Base-by-base conservation (phyloP, 345 rosid genomes). In the Heritiera fomes region DNA sequence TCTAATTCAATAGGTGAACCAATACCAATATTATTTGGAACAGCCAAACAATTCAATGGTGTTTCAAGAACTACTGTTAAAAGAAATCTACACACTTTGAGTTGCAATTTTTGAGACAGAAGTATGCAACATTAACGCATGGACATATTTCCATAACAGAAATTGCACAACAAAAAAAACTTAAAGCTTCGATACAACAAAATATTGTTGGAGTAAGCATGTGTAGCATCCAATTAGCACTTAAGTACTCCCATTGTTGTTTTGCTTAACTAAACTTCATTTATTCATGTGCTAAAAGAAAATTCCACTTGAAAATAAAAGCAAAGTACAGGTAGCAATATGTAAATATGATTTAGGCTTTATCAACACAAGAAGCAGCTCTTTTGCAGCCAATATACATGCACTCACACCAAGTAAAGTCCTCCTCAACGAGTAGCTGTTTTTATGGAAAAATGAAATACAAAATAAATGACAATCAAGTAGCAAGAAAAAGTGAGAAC, bases 401-500 rank as follows among this genome's bases (percentile, higher is more conserved):
- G 17, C 32, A n/a, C 7, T 43, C 71, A 8, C 15, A n/a, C 71
- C 28, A 43, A 67, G 52, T 38, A n/a, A 3, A 58, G 7, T 17
- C 5, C 34, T 46, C 30, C 13, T 20, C 50, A 11, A 41, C 17
- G 23, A 2, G n/a, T 55, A 71, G 28, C 45, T 46, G 0, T 13
- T 18, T 18, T 9, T 49, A 49, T 7, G 58, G 58, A 6, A 69
- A 49, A 12, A 2, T 12, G 2, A n/a, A 56, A 13, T 8, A 63
- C n/a, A 20, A 23, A 66, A 77, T n/a, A 40, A 30, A 6, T 5
- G 13, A 13, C 15, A 69, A 4, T 30, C 70, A 41, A 13, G 15
- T 7, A 60, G 56, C 13, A 52, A 40, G 72, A 76, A 49, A 61
- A 23, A 23, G 43, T 41, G 59, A 50, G 68, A 75, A 93, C 98